Evolutionary conservation across 192 early-diverging fungal genomes (phyloP), one percentile per base, ranked within the genome.

Genomic region (Piromyces sp.): DNA sequence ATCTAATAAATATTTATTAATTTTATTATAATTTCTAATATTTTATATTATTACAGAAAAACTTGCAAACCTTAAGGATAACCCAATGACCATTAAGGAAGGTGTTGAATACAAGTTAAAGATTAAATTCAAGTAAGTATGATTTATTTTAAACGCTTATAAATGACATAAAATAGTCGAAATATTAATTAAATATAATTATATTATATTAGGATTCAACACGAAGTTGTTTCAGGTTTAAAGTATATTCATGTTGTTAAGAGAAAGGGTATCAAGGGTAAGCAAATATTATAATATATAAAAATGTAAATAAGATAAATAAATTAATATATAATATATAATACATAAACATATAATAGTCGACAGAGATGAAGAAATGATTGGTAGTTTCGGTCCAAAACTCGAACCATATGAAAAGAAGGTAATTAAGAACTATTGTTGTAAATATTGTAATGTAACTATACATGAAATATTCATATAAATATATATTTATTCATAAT

Each of bases 181-280:
- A 29, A 29, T 58, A 31, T 40, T 14, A 58, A 38, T 15, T 38
- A 38, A 79, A 7, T 51, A 30, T 30, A 29, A 11, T 26, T 82
- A n/a, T 83, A 81, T 37, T 79, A 33, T 40, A 37, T 29, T 81
- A 92, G 93, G 83, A 91, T 99, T 84, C 94, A 98, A 88, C 93
- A 96, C 85, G 95, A 98, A 81, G 93, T 99, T 33, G 93, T 99
- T 14, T 93, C 94, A 81, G 97, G 97, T 29, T 89, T 99, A 81
- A 97, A 95, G 87, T 98, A 96, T 89, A 85, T 95, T 84, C 97
- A 99, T 81, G 90, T 93, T 51, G 92, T 98, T 82, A 99, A 96
- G 91, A 92, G 96, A 85, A 84, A 86, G 82, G 93, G 93, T n/a
- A 87, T 96, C 78, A 85, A 83, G 79, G 90, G 92, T 93, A 83